A percentile compares a stretch with the other conserved stretches of the same genome.
phyloP scores from a whole-genome alignment of 2,329 filamentous ascomycete species.

The Neonectria neomacrospora region DNA sequence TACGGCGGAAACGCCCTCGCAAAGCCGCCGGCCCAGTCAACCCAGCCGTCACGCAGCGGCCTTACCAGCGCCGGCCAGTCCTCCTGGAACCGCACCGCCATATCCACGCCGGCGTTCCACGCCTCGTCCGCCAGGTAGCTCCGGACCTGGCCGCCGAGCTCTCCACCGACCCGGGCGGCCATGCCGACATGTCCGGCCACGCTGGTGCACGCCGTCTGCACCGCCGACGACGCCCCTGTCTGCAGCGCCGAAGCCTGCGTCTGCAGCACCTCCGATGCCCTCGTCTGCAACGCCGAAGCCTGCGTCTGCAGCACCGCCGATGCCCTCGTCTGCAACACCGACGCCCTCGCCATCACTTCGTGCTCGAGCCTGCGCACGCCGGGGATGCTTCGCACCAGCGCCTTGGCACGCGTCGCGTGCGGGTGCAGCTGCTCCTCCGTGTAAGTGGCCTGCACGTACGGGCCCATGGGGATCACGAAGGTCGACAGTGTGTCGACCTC shows the following conservation, averaged over 20 bases:
- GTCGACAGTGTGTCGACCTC: background rate
- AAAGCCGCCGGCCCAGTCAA: conserved; percentile 1
- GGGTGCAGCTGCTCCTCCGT: background rate
- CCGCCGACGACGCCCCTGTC: background rate
- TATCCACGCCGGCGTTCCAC: conserved; percentile 6
- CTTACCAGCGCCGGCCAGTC: conserved; percentile 3
- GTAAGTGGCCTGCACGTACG: background rate
- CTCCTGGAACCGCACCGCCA: conserved; percentile 17
- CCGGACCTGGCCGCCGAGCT: conserved; percentile 20
- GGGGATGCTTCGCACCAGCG: background rate
- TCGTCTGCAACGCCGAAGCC: no score
- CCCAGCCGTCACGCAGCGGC: conserved; percentile 5
- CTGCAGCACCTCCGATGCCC: no score
- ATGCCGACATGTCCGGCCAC: conserved; percentile 1
- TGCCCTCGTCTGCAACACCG: conserved; percentile 10
- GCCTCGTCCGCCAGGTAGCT: conserved; percentile 17
- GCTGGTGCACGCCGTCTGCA: conserved; percentile 19
- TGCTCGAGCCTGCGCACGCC: background rate
- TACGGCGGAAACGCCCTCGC: conserved; percentile 24
- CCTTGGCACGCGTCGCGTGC: background rate
- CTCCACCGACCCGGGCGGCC: conserved; percentile 4
- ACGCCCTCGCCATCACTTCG: background rate
- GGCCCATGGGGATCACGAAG: background rate
- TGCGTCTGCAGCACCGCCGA: background rate
- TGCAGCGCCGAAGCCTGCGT: background rate